Conservation (phyloP, 1,284 basidiomycete genomes). For the Puccinia horiana region DNA sequence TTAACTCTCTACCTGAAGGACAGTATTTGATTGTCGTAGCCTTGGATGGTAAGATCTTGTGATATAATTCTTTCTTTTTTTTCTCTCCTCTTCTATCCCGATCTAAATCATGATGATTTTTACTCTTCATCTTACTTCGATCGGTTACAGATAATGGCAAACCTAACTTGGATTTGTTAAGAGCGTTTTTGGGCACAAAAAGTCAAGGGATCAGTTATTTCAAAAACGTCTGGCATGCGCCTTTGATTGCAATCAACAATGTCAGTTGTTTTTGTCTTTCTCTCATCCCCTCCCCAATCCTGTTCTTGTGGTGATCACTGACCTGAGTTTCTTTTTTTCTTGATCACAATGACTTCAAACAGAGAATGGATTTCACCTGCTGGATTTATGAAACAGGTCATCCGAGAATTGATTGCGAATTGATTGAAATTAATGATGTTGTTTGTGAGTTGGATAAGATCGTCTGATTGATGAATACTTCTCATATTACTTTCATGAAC, state of each 20-base stretch:
- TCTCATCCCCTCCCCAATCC: not conserved
- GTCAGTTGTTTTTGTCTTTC: conserved; percentile 26
- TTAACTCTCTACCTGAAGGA: conserved; percentile 60
- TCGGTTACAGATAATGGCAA: conserved; percentile 64
- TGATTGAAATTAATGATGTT: conserved; percentile 13
- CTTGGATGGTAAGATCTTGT: conserved; percentile 64
- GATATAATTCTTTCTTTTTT: conserved; percentile 7
- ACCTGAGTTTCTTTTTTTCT: not conserved
- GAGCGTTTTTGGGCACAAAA: conserved; percentile 75
- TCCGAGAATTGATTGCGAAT: conserved; percentile 30
- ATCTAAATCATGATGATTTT: not conserved
- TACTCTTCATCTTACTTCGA: not conserved
- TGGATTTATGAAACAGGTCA: conserved; percentile 56
- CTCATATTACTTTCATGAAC: too few relatives aligned
- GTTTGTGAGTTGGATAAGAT: conserved; percentile 35
- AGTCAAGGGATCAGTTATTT: conserved; percentile 82
- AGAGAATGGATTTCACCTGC: conserved; percentile 56
- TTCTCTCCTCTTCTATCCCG: not conserved
- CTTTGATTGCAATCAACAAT: conserved; percentile 55
- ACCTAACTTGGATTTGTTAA: conserved; percentile 72
- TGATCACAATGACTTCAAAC: not conserved
- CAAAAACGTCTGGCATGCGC: conserved; percentile 77
- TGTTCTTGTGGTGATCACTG: not conserved
- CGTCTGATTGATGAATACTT: not conserved
- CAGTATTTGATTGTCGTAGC: conserved; percentile 81